These are phyloP conservation scores for Penicillium sp. DNA, from an alignment of 2,329 filamentous ascomycete genomes.

Conservation along the genomic window DNA sequence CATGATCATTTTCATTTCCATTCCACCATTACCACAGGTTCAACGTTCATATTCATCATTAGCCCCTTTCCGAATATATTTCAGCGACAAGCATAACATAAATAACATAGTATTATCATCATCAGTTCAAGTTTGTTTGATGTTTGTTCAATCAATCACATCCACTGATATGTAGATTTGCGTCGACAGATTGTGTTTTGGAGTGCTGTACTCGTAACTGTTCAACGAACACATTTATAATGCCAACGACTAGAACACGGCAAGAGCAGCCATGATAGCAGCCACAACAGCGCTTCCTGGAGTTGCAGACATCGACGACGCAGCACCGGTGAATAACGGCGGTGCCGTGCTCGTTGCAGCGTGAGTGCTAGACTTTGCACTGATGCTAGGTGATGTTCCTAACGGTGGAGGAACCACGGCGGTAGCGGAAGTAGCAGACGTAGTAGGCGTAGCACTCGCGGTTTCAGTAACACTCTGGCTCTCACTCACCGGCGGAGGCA, in stretches of 20 bases:
- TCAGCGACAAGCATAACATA: neutral
- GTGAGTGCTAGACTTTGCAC: neutral
- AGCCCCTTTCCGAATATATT: neutral
- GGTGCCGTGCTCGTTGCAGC: neutral
- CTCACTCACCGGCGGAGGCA: neutral
- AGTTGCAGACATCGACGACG: neutral
- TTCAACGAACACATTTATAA: neutral
- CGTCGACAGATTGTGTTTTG: neutral
- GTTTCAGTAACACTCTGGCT: neutral
- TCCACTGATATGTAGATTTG: neutral
- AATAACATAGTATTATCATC: neutral
- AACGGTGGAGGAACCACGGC: neutral
- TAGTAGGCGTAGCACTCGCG: neutral
- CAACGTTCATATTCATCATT: neutral
- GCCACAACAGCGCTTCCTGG: neutral
- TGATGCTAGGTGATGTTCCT: neutral
- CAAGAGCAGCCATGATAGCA: constrained; percentile 1
- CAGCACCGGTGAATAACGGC: constrained; percentile 7
- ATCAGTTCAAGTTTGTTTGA: neutral
- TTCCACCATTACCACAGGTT: constrained; percentile 1
- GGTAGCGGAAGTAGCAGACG: neutral
- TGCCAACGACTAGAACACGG: neutral
- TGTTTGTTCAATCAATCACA: neutral
- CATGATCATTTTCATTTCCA: neutral
- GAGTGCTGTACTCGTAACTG: neutral